Evolutionary conservation across 805 yeast species (phyloP).

Genomic region (Ogataea philodendri): DNA sequence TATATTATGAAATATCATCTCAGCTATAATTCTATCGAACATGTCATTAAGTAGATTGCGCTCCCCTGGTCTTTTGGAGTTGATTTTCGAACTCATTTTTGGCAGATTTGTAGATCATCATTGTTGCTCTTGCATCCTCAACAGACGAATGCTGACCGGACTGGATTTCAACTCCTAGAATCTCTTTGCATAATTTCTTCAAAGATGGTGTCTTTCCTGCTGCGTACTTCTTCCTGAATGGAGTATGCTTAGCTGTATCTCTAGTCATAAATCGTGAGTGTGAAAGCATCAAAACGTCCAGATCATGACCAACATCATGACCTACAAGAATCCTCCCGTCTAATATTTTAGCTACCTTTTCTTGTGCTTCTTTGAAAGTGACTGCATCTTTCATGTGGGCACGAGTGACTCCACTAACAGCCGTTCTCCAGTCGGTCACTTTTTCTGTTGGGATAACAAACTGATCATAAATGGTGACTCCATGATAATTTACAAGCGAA

Average conservation of each 20-base stretch:
- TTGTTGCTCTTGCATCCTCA: slow-evolving; percentile 87
- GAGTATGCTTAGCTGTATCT: slow-evolving; percentile 68
- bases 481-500: slow-evolving; percentile 81
- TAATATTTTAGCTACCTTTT: slow-evolving; percentile 49
- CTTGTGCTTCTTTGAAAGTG: slow-evolving; percentile 64
- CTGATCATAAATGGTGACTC: slow-evolving; percentile 65
- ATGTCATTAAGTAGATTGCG: no score
- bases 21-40: no score
- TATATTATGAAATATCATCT: no score
- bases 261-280: slow-evolving; percentile 65
- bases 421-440: slow-evolving; percentile 89
- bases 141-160: slow-evolving; percentile 78
- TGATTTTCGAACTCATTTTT: slow-evolving; percentile 59
- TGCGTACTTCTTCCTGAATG: slow-evolving; percentile 55
- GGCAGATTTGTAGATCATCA: slow-evolving; percentile 68
- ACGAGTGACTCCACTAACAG: slow-evolving; percentile 86
- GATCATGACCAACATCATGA: slow-evolving; percentile 80
- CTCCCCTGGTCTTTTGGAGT: slow-evolving; percentile 1
- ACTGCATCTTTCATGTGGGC: slow-evolving; percentile 66
- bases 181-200: slow-evolving; percentile 58
- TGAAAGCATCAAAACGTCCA: slow-evolving; percentile 61
- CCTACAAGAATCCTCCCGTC: slow-evolving; percentile 68
- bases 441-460: slow-evolving; percentile 72
- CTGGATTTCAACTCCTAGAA: slow-evolving; percentile 64
- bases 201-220: slow-evolving; percentile 72